Base-by-base conservation (phyloP, 2,329 filamentous ascomycete genomes). In the Phaeosphaeria sp. region DNA sequence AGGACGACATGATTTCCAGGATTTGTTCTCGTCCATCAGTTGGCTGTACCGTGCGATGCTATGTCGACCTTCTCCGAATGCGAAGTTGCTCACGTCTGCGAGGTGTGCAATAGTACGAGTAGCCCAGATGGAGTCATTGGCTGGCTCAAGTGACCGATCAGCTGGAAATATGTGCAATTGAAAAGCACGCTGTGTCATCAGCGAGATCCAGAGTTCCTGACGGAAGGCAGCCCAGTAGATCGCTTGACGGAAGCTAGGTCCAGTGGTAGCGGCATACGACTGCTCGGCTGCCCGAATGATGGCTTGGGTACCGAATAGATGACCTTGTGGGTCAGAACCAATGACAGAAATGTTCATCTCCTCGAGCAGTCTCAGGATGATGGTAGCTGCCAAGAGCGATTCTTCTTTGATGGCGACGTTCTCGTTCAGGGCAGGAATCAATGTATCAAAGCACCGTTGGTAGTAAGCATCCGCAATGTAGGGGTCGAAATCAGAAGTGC, bases 381-480 rank as follows among this genome's bases (percentile, higher is more conserved):
- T 75, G 1, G 78, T 79, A 1, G 78, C 78, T 40, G 78, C 76
- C 21, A 80, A 65, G 1, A 80, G 66, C 25, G 76, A 73, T 53
- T 80, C 77, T 46, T 80, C 78, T 50, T 74, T 74, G 21, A 76
- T 76, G 17, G 77, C 71, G n/a, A 74, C 65, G 22, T 73, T 74
- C 24, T 80, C 70, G 55, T 78, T 74, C 2, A 80, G 59, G 1
- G 75, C 74, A 2, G 78, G 78, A 2, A 80, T 80, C 18, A 80
- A 53, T 2, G 75, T 78, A 24, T 77, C 67, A 25, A 80, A 75
- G 52, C 78, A 80, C 4, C 70, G 69, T 55, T 79, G 74, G 46
- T 79, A 79, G 54, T 80, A 79, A 3, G 75, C 74, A 59, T 79
- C 78, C 6, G 78, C 77, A 11, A 79, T 74, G 48, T 75, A 78